These are phyloP conservation scores for Candida glaebosa DNA, from an alignment of 805 yeast genomes.

Conservation along the genomic window DNA sequence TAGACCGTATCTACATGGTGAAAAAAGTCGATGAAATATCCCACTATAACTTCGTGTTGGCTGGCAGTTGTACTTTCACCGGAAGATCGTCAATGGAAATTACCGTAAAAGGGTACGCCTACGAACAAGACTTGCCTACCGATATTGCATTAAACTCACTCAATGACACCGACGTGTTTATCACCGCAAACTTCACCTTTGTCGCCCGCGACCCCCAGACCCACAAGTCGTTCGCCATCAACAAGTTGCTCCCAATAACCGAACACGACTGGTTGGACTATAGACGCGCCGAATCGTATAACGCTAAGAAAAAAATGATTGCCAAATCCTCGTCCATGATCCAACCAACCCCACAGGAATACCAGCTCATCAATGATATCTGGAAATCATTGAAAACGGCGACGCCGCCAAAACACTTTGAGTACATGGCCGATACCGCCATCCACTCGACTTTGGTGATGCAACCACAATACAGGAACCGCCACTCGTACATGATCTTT, in stretches of 20 bases:
- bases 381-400: conserved; percentile 47
- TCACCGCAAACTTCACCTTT: conserved; percentile 90
- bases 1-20: conserved; percentile 84
- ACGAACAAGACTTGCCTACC: conserved; percentile 51
- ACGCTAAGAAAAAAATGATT: conserved; percentile 76
- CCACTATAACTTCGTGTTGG: conserved; percentile 72
- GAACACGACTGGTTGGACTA: conserved; percentile 80
- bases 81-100: conserved; percentile 96
- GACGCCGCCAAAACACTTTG: conserved; percentile 49
- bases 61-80: conserved; percentile 93
- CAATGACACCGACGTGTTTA: conserved; percentile 64
- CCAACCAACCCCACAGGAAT: conserved; percentile 67
- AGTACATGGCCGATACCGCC: conserved; percentile 68
- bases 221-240: conserved; percentile 85
- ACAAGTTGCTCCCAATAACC: conserved; percentile 69
- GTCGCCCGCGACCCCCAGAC: conserved; percentile 94
- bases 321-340: conserved; percentile 63
- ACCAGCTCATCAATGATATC: conserved; percentile 69
- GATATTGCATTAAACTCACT: conserved; percentile 55
- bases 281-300: conserved; percentile 85
- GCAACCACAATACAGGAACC: conserved; percentile 96
- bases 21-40: conserved; percentile 77
- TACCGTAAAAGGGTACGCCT: conserved; percentile 82
- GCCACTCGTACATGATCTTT: conserved; percentile 91
- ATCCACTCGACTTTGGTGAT: conserved; percentile 77